Evolutionary conservation across 1,284 basidiomycete species (phyloP), one percentile per base, ranked within the genome.

Genomic region (Fereydounia khargensis): DNA sequence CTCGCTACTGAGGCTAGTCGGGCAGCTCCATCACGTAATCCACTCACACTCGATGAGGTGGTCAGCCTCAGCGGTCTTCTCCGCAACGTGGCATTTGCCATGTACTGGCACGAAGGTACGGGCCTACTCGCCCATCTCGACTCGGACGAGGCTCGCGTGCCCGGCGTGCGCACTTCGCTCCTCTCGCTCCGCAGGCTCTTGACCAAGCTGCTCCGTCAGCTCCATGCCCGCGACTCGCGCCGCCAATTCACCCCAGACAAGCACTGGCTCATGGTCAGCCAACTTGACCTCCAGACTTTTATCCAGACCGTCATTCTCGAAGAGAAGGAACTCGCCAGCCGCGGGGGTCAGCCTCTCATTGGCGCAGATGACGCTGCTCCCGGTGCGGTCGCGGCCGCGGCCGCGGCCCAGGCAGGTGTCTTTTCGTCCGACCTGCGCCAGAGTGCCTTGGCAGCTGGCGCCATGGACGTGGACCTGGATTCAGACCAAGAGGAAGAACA

Each of bases 31-130:
- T n/a, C 72, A 80, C 78, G 83, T 16, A 91, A 91, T 64, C 87
- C 89, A 1, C 81, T 98, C 3, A 81, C 82, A 0, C 76, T 92
- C 7, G 91, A 95, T 65, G 94, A 98, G 70, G 81, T 96, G 45
- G 80, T 78, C 77, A 54, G 55, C 17, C 84, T 88, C 54, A 86
- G 84, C 18, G 81, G 82, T 9, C 81, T 87, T 54, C 76, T 91
- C 39, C 77, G 90, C 39, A 87, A 89, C 58, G 81, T 90, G 27
- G 86, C 85, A 0, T 92, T 91, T 68, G 79, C 82, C 17, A 78
- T 94, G 34, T 91, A 89, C 71, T 89, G 86, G 85, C 78, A 82
- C 36, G 87, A 86, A 42, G 74, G 65, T 16, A 60, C 53, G 23
- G 48, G 50, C n/a, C 47, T 42, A 13, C 54, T 40, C 31, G 37